Evolutionary conservation across 2,329 filamentous ascomycete species (phyloP).

Genomic region (Alternaria angustiovoidea): DNA sequence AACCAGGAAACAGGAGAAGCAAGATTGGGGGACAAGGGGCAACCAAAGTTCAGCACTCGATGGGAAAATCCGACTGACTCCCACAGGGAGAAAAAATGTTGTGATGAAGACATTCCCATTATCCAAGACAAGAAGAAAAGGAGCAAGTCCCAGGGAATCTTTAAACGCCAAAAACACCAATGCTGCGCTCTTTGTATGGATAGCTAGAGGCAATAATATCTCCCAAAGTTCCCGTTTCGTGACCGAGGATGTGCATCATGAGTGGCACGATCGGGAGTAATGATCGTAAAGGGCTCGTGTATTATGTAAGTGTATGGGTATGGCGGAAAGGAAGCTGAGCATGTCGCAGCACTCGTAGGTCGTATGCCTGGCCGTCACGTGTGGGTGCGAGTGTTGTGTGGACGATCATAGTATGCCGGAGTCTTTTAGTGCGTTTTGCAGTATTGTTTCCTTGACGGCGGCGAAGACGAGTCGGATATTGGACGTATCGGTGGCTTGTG

Average conservation of each 20-base stretch:
- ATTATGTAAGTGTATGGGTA: slow-evolving; percentile 42
- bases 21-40: background rate
- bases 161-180: slow-evolving; percentile 48
- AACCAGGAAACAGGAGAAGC: background rate
- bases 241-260: slow-evolving; percentile 41
- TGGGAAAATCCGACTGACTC: background rate
- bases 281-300: slow-evolving; percentile 47
- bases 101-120: slow-evolving; percentile 11
- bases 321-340: slow-evolving; percentile 16
- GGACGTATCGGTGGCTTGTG: slow-evolving; percentile 97
- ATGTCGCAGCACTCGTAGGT: slow-evolving; percentile 19
- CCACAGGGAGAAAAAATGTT: slow-evolving; percentile 19
- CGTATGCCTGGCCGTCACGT: slow-evolving; percentile 45
- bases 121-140: slow-evolving; percentile 19
- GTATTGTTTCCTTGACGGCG: slow-evolving; percentile 97
- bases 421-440: slow-evolving; percentile 97
- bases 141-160: slow-evolving; percentile 37
- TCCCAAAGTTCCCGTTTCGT: slow-evolving; percentile 45
- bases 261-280: slow-evolving; percentile 38
- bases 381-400: slow-evolving; percentile 24
- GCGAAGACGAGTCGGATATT: slow-evolving; percentile 98
- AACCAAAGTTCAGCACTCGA: background rate
- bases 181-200: slow-evolving; percentile 47
- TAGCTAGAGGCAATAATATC: slow-evolving; percentile 49
- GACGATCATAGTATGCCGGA: slow-evolving; percentile 79